Evolutionary conservation across 106 monocot species (phyloP).

Genomic region (Acorus calamus): DNA sequence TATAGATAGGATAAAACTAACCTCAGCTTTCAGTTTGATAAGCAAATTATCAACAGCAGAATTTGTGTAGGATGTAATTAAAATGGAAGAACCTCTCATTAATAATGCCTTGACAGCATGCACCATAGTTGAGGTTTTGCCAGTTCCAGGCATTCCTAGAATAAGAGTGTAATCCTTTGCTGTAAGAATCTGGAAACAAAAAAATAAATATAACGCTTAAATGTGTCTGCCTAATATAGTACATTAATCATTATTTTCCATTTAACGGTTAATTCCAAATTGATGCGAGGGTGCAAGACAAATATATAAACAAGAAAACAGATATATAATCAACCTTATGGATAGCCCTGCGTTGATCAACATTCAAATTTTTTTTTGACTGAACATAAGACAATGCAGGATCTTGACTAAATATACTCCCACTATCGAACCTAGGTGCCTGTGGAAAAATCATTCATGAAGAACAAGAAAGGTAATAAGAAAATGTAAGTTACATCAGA

Average conservation of each 20-base stretch:
- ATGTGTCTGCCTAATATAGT: background rate
- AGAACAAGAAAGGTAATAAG: conserved; percentile 2
- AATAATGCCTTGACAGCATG: conserved; percentile 97
- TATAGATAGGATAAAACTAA: conserved; percentile 5
- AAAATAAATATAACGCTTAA: background rate
- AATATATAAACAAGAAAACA: background rate
- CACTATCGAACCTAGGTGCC: conserved; percentile 88
- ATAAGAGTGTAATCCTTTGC: conserved; percentile 97
- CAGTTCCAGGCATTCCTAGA: conserved; percentile 99
- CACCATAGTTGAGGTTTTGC: conserved; percentile 97
- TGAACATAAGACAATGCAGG: conserved; percentile 74
- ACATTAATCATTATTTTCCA: too few relatives aligned
- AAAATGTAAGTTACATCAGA: background rate
- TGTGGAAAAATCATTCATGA: conserved; percentile 7
- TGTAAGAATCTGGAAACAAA: conserved; percentile 56
- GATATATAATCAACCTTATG: conserved; percentile 42
- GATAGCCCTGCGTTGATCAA: conserved; percentile 80
- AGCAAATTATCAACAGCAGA: conserved; percentile 95
- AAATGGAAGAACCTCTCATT: conserved; percentile 80
- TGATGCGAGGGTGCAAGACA: background rate
- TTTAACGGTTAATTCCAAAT: background rate
- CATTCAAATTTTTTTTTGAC: conserved; percentile 58
- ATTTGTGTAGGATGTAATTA: conserved; percentile 95
- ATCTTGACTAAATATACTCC: conserved; percentile 82
- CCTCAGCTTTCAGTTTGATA: conserved; percentile 89